These are phyloP conservation scores for Kluyveromyces marxianus DNA, from an alignment of 1,139 yeast species.

Conservation along the genomic window DNA sequence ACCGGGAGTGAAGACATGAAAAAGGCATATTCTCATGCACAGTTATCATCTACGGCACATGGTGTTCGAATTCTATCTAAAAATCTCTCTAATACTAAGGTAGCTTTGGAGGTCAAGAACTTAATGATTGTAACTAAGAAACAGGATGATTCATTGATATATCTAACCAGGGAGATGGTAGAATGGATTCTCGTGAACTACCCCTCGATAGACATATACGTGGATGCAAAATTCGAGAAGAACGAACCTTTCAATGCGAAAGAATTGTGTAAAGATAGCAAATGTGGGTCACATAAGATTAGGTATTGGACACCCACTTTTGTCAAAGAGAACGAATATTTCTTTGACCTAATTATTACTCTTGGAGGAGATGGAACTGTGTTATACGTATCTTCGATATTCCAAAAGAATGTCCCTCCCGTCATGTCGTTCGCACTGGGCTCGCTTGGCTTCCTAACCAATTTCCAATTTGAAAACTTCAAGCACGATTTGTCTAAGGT, in stretches of 20 bases:
- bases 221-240: conserved; percentile 53
- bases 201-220: conserved; percentile 53
- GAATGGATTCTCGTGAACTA: conserved; percentile 59
- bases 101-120: conserved; percentile 59
- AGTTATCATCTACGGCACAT: conserved; percentile 76
- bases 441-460: conserved; percentile 73
- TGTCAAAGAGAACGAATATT: conserved; percentile 43
- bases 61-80: conserved; percentile 77
- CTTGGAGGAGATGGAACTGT: conserved; percentile 92
- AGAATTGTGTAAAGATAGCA: conserved; percentile 27
- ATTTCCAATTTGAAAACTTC: conserved; percentile 66
- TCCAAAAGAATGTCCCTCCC: conserved; percentile 80
- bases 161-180: conserved; percentile 67
- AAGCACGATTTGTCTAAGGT: conserved; percentile 48
- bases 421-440: conserved; percentile 79
- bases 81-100: conserved; percentile 65
- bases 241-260: conserved; percentile 57
- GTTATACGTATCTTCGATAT: conserved; percentile 66
- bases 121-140: conserved; percentile 82
- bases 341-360: conserved; percentile 70
- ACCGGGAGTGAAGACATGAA: conserved; percentile 13
- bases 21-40: conserved; percentile 50
- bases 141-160: conserved; percentile 67
- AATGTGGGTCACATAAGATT: conserved; percentile 33
- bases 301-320: conserved; percentile 63